phyloP scores from a whole-genome alignment of 1,139 yeast species.

The Suhomyces wounanorum region DNA sequence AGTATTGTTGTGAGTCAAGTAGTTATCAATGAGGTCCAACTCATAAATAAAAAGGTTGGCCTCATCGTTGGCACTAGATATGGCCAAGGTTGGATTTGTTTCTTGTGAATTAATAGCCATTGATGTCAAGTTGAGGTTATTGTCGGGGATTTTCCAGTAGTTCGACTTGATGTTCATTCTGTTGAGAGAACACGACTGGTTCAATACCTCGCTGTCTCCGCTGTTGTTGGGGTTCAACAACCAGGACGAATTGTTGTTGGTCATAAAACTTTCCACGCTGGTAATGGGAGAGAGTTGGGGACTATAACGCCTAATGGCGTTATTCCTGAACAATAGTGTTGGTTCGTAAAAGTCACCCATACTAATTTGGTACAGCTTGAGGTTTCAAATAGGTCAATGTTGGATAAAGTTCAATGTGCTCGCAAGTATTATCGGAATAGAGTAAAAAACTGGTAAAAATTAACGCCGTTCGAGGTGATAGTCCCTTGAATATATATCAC shows the following conservation, averaged over 20 bases:
- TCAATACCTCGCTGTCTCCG: slow-evolving; percentile 34
- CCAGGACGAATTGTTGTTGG: slow-evolving; percentile 22
- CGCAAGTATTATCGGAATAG: not conserved
- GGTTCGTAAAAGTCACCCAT: slow-evolving; percentile 48
- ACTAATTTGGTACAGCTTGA: not conserved
- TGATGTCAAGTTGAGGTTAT: slow-evolving; percentile 56
- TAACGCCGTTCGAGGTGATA: not conserved
- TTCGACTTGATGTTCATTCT: slow-evolving; percentile 52
- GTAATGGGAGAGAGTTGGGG: slow-evolving; percentile 33
- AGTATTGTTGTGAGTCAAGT: slow-evolving; percentile 72
- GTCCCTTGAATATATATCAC: slow-evolving; percentile 3
- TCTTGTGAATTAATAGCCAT: slow-evolving; percentile 37
- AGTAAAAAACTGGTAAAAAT: not conserved
- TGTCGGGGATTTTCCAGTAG: slow-evolving; percentile 76
- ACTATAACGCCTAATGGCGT: slow-evolving; percentile 41
- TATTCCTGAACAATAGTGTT: slow-evolving; percentile 45
- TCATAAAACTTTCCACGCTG: slow-evolving; percentile 25
- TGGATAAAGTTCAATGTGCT: not conserved
- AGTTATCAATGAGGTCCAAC: slow-evolving; percentile 43
- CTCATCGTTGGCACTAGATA: slow-evolving; percentile 58
- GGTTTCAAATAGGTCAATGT: not conserved
- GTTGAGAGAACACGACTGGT: slow-evolving; percentile 45
- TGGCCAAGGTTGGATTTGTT: slow-evolving; percentile 49
- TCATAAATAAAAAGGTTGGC: slow-evolving; percentile 68
- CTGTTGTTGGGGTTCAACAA: slow-evolving; percentile 27